These are phyloP conservation scores for Populus alba DNA, from an alignment of 345 rosid species.

Conservation along the genomic window DNA sequence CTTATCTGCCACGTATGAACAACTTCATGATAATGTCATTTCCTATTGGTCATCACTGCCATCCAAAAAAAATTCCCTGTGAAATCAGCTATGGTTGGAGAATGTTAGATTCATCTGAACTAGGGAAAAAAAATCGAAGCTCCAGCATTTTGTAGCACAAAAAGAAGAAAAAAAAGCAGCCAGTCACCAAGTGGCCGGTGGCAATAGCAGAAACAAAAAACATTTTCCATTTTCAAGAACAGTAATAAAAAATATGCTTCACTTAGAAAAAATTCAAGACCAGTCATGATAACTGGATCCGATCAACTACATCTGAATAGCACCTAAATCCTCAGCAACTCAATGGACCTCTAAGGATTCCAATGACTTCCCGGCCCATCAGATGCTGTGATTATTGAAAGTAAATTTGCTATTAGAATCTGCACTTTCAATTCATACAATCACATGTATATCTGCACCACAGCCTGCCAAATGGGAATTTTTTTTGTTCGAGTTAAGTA, in stretches of 20 bases:
- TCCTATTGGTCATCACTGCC: neutral
- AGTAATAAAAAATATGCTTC: neutral
- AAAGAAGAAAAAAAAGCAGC: neutral
- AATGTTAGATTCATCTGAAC: neutral
- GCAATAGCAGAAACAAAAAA: neutral
- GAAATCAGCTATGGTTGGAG: constrained; percentile 1
- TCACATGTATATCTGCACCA: constrained; percentile 85
- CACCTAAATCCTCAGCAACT: constrained; percentile 9
- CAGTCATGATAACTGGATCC: neutral
- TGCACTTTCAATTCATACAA: constrained; percentile 91
- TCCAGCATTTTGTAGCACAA: neutral
- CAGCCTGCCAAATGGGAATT: constrained; percentile 45
- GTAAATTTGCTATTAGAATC: constrained; percentile 90
- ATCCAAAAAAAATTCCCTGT: neutral
- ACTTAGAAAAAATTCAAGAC: neutral
- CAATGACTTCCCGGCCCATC: constrained; percentile 69
- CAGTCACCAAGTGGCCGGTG: too few species aligned
- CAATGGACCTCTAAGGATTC: constrained; percentile 16
- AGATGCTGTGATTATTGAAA: constrained; percentile 94
- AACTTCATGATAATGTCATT: neutral
- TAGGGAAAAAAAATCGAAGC: neutral
- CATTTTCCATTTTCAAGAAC: neutral
- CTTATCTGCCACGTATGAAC: neutral
- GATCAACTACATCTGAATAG: neutral
- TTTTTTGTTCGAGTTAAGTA: neutral